phyloP scores from a whole-genome alignment of 495 filamentous ascomycete species.

The Saxophila tyrrhenica region DNA sequence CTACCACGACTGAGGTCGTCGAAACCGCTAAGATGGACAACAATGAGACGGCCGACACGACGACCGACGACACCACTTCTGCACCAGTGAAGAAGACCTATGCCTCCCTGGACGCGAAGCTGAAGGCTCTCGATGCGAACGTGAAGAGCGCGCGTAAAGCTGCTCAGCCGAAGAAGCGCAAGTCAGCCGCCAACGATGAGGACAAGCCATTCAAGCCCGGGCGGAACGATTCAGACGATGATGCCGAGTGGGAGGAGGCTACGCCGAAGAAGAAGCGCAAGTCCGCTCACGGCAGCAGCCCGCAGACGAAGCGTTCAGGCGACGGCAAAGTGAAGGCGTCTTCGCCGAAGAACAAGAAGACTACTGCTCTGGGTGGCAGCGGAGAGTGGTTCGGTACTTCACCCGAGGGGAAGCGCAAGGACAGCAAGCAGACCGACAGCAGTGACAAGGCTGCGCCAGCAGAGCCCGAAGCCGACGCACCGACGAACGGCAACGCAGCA shows the following conservation, averaged over 20 bases:
- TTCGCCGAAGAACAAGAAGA: slow-evolving; percentile 8
- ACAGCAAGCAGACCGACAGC: not conserved
- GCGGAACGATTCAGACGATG: slow-evolving; percentile 14
- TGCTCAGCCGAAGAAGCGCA: slow-evolving; percentile 24
- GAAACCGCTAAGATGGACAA: not conserved
- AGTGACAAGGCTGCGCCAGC: not conserved
- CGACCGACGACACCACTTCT: slow-evolving; percentile 1
- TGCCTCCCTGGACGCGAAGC: slow-evolving; percentile 16
- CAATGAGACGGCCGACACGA: not conserved
- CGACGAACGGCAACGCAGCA: not conserved
- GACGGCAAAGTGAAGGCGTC: not conserved
- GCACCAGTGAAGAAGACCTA: slow-evolving; percentile 1
- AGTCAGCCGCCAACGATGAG: slow-evolving; percentile 13
- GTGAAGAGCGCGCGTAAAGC: slow-evolving; percentile 9
- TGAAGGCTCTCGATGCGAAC: slow-evolving; percentile 18
- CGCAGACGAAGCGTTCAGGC: slow-evolving; percentile 11
- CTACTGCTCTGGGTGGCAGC: not conserved
- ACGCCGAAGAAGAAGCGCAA: slow-evolving; percentile 15
- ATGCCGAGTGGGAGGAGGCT: slow-evolving; percentile 17
- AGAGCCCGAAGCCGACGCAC: not conserved
- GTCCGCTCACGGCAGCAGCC: slow-evolving; percentile 8
- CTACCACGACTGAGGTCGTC: not conserved
- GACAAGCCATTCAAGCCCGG: slow-evolving; percentile 20
- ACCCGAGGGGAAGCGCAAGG: not conserved
- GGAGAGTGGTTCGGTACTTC: not conserved